These are phyloP conservation scores for Chondrostereum purpureum DNA, from an alignment of 1,284 basidiomycete genomes.

Conservation along the genomic window DNA sequence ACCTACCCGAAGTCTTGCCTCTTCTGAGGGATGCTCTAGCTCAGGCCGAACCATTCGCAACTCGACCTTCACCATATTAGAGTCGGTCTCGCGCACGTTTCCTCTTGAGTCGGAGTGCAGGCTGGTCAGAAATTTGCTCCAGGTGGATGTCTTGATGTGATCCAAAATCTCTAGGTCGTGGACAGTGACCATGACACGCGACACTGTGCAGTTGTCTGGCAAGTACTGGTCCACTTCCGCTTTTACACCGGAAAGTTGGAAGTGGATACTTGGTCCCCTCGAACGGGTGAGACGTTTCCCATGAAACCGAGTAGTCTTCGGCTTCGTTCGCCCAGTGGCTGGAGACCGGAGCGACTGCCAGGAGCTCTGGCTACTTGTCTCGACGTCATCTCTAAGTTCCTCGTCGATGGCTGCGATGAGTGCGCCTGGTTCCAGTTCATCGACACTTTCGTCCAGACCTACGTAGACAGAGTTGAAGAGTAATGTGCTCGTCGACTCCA, in stretches of 20 bases:
- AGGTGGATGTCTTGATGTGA: constrained; percentile 97
- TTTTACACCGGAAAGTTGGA: constrained; percentile 62
- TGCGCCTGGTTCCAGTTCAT: constrained; percentile 67
- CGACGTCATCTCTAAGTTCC: constrained; percentile 71
- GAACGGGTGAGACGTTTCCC: constrained; percentile 71
- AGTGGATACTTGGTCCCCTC: constrained; percentile 77
- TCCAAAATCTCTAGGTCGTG: constrained; percentile 86
- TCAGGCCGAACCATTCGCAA: constrained; percentile 70
- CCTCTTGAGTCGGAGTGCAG: constrained; percentile 78
- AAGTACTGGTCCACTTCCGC: constrained; percentile 65
- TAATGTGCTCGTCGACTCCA: constrained; percentile 73
- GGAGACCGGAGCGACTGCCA: constrained; percentile 73
- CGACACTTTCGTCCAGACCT: constrained; percentile 69
- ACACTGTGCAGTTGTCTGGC: constrained; percentile 51
- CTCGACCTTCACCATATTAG: constrained; percentile 90
- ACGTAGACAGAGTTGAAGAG: constrained; percentile 94
- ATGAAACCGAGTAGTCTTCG: constrained; percentile 34
- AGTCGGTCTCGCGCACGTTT: constrained; percentile 81
- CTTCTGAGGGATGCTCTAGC: constrained; percentile 60
- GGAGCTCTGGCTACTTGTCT: constrained; percentile 69
- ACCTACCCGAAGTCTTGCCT: constrained; percentile 76
- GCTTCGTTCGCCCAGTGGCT: constrained; percentile 29
- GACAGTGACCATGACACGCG: constrained; percentile 60
- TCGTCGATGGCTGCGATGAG: constrained; percentile 89
- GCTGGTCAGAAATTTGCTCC: constrained; percentile 93